phyloP scores from a whole-genome alignment of 2,329 filamentous ascomycete species.

The Fusarium stilboides region DNA sequence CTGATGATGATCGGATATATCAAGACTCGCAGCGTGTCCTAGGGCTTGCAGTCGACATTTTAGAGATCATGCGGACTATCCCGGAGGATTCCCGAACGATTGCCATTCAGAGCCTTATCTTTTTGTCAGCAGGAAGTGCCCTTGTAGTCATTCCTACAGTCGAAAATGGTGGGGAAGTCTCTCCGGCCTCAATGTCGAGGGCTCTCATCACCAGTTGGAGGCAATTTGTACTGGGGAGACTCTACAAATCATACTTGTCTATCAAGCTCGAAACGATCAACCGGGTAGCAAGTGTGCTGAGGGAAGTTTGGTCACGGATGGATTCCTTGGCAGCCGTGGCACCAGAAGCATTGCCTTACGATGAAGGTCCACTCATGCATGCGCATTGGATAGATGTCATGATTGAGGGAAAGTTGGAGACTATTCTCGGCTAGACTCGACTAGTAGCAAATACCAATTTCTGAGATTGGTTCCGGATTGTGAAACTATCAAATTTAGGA shows the following conservation, averaged over 20 bases:
- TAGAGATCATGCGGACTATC: neutral
- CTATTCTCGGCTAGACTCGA: neutral
- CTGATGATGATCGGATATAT: no score
- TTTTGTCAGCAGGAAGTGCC: neutral
- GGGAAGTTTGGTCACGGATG: neutral
- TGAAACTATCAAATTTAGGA: no score
- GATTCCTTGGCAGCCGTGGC: neutral
- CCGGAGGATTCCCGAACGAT: neutral
- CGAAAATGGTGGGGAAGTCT: no score
- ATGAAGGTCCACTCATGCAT: neutral
- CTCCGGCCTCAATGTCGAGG: no score
- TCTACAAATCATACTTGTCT: neutral
- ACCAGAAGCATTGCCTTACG: accelerated
- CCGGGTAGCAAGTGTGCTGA: neutral
- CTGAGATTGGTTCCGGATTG: no score
- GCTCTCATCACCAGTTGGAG: neutral
- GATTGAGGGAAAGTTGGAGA: neutral
- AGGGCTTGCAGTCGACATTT: neutral
- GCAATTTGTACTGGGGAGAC: neutral
- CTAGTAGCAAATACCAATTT: no score
- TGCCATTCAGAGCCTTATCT: slow-evolving; percentile 9
- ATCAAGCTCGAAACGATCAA: slow-evolving; percentile 6
- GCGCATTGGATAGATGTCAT: slow-evolving; percentile 14
- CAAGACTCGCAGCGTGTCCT: neutral
- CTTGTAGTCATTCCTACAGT: neutral